These are phyloP conservation scores for Cladosporium austrohemisphaericum DNA, from an alignment of 2,329 filamentous ascomycete species.

Conservation along the genomic window DNA sequence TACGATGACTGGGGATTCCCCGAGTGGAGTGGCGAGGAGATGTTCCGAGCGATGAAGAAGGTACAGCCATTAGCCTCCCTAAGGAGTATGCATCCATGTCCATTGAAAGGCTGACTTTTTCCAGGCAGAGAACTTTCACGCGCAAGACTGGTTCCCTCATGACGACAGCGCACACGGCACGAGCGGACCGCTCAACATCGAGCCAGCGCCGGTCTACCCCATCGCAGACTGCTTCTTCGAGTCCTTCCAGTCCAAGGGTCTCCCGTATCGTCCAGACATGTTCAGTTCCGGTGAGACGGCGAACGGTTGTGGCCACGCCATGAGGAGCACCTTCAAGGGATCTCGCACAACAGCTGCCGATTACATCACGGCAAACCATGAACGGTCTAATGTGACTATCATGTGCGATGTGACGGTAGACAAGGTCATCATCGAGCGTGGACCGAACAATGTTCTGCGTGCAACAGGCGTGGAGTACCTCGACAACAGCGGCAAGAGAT, in stretches of 20 bases:
- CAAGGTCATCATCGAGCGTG: conserved; percentile 59
- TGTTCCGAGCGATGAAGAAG: conserved; percentile 30
- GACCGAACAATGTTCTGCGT: conserved; percentile 48
- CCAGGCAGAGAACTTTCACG: conserved; percentile 26
- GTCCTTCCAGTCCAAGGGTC: conserved; percentile 25
- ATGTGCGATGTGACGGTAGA: conserved; percentile 47
- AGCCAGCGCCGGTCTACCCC: conserved; percentile 41
- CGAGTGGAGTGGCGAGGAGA: conserved; percentile 29
- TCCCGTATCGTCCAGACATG: conserved; percentile 28
- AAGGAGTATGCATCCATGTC: neutral
- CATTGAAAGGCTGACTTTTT: conserved; percentile 1
- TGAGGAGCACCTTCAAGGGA: conserved; percentile 52
- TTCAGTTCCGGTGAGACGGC: conserved; percentile 42
- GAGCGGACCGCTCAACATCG: conserved; percentile 26
- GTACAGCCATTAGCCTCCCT: conserved; percentile 1
- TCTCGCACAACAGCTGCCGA: conserved; percentile 53
- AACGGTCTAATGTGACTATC: conserved; percentile 46
- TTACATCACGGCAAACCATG: conserved; percentile 43
- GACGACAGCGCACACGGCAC: conserved; percentile 24
- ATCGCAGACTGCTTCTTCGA: conserved; percentile 25
- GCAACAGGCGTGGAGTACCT: conserved; percentile 43
- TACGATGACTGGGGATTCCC: conserved; percentile 34
- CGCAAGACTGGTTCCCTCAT: conserved; percentile 26
- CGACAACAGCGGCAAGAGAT: conserved; percentile 38
- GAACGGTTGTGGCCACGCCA: conserved; percentile 55